phyloP scores from a whole-genome alignment of 2,329 filamentous ascomycete genomes.

The Cadophora sp. region DNA sequence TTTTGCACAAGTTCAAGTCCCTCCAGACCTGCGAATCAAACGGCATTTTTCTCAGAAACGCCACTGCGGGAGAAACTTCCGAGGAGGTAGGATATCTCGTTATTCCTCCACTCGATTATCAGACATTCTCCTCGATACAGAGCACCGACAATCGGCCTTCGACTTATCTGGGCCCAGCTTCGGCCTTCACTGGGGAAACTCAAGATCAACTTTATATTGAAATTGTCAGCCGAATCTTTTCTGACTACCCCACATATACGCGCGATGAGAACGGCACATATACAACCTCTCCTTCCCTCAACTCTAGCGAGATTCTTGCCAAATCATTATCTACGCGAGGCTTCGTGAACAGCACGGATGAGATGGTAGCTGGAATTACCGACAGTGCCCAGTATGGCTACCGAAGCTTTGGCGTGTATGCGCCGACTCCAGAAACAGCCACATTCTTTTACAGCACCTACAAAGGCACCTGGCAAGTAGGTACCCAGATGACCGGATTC shows the following conservation, averaged over 20 bases:
- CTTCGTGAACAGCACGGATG: constrained; percentile 29
- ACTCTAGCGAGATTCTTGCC: neutral
- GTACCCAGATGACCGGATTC: constrained; percentile 27
- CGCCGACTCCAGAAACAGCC: constrained; percentile 31
- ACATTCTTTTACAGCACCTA: constrained; percentile 32
- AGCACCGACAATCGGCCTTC: constrained; percentile 11
- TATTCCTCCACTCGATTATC: constrained; percentile 26
- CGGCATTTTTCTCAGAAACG: constrained; percentile 27
- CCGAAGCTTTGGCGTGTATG: constrained; percentile 33
- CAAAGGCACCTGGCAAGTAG: constrained; percentile 1
- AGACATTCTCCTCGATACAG: constrained; percentile 6
- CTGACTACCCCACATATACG: neutral
- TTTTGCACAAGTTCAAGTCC: constrained; percentile 28
- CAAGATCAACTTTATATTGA: constrained; percentile 32
- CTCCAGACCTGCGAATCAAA: constrained; percentile 37
- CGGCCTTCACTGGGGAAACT: constrained; percentile 32
- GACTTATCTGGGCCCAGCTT: constrained; percentile 34
- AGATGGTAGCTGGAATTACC: constrained; percentile 32
- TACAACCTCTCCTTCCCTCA: neutral
- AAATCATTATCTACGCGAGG: constrained; percentile 24
- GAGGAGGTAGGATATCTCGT: neutral
- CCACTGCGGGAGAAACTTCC: constrained; percentile 7
- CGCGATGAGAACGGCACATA: neutral
- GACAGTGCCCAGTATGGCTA: constrained; percentile 22
- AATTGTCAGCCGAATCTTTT: neutral